phyloP scores from a whole-genome alignment of 352 stramenopile genomes.

The Phytophthora constricta region DNA sequence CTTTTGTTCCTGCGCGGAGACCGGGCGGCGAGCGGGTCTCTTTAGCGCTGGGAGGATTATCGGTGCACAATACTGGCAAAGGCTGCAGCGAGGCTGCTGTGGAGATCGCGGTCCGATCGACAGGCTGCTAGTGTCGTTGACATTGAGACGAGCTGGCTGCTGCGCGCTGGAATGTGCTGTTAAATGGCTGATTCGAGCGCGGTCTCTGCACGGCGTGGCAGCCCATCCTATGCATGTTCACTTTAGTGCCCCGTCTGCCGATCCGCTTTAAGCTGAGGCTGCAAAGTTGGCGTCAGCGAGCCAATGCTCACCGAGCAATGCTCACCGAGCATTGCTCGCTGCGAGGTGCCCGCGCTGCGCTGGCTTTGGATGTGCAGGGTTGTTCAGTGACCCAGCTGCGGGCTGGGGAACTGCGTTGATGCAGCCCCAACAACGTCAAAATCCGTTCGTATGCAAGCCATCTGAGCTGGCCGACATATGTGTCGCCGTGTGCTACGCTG shows the following conservation, averaged over 20 bases:
- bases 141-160: background rate
- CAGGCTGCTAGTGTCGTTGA: too few relatives aligned
- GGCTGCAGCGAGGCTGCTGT: too few relatives aligned
- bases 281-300: too few relatives aligned
- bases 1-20: conserved; percentile 34
- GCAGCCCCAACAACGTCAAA: too few relatives aligned
- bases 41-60: background rate
- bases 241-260: background rate
- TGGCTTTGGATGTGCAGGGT: background rate
- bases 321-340: too few relatives aligned
- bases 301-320: too few relatives aligned
- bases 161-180: background rate
- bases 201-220: background rate
- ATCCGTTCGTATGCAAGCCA: too few relatives aligned
- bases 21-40: background rate
- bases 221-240: conserved; percentile 1
- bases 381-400: too few relatives aligned
- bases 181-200: conserved; percentile 1
- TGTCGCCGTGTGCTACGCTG: background rate
- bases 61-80: too few relatives aligned
- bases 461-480: background rate
- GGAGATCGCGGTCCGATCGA: too few relatives aligned
- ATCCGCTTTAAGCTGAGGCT: background rate
- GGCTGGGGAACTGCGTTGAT: too few relatives aligned
- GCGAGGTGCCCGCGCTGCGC: too few relatives aligned